These are phyloP conservation scores for Choiromyces venosus DNA, from an alignment of 495 filamentous ascomycete genomes.

Conservation along the genomic window DNA sequence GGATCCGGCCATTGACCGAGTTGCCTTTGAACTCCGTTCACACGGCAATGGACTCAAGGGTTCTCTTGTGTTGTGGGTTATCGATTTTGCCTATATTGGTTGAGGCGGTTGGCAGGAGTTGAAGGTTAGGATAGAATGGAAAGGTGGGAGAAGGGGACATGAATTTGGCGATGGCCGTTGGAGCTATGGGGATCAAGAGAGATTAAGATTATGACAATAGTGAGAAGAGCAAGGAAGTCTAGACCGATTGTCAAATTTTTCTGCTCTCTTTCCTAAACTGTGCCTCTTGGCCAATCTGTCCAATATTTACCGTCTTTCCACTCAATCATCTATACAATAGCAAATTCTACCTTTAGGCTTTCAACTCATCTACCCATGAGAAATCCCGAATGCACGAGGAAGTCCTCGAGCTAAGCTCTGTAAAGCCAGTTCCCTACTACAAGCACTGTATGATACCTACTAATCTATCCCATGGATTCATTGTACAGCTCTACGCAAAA, in stretches of 20 bases:
- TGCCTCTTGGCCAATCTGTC: background rate
- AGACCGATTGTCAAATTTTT: background rate
- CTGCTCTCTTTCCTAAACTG: background rate
- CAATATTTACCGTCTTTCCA: background rate
- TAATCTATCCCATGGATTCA: too few species aligned
- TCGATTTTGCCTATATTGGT: background rate
- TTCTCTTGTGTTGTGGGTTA: background rate
- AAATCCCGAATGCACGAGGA: too few species aligned
- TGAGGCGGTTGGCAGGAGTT: background rate
- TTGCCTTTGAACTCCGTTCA: background rate
- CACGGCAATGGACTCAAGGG: background rate
- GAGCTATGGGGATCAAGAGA: background rate
- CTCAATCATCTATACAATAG: background rate
- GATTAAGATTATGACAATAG: background rate
- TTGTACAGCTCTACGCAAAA: too few species aligned
- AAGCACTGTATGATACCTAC: too few species aligned
- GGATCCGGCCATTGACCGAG: background rate
- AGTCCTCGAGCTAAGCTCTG: too few species aligned
- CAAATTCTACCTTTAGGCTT: too few species aligned
- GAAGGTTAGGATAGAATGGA: background rate
- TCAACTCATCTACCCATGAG: too few species aligned
- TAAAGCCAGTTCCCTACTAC: too few species aligned
- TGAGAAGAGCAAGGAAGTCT: background rate
- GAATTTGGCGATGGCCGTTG: background rate
- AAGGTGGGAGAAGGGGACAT: background rate